phyloP scores from a whole-genome alignment of 1,284 basidiomycete genomes.

The Singerocomus rubriflavus region DNA sequence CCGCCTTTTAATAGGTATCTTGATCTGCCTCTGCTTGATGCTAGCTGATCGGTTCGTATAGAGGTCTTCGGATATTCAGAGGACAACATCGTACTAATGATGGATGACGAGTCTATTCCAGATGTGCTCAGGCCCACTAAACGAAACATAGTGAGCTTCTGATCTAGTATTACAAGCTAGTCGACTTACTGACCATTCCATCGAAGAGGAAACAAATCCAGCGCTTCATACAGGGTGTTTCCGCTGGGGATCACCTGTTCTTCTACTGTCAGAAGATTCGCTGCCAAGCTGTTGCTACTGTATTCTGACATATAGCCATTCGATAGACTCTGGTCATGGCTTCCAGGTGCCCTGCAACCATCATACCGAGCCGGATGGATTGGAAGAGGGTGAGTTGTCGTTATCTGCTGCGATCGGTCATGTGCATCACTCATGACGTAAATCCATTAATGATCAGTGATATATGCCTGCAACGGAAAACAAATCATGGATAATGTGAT shows the following conservation, averaged over 20 bases:
- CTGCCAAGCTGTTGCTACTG: background rate
- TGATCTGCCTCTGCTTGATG: background rate
- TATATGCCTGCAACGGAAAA: constrained; percentile 18
- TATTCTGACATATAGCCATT: constrained; percentile 1
- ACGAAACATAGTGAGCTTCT: constrained; percentile 27
- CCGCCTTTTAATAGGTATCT: constrained; percentile 21
- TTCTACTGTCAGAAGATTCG: constrained; percentile 35
- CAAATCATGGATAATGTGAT: constrained; percentile 39
- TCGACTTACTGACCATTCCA: background rate
- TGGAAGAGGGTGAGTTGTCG: constrained; percentile 37
- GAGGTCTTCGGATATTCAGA: constrained; percentile 27
- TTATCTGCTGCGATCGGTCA: background rate
- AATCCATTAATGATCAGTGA: constrained; percentile 11
- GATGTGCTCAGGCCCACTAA: constrained; percentile 20
- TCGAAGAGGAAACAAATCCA: constrained; percentile 34
- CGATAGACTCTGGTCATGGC: constrained; percentile 37
- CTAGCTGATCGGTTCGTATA: constrained; percentile 6
- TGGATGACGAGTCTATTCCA: constrained; percentile 22
- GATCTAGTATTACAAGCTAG: background rate
- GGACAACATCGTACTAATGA: constrained; percentile 31
- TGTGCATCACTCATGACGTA: background rate
- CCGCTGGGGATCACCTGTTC: constrained; percentile 37
- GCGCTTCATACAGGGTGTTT: constrained; percentile 28
- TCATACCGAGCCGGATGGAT: constrained; percentile 33
- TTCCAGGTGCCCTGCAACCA: constrained; percentile 30